Base-by-base conservation (phyloP, 441 rosid species). In the Pelargonium cotyledonis region DNA sequence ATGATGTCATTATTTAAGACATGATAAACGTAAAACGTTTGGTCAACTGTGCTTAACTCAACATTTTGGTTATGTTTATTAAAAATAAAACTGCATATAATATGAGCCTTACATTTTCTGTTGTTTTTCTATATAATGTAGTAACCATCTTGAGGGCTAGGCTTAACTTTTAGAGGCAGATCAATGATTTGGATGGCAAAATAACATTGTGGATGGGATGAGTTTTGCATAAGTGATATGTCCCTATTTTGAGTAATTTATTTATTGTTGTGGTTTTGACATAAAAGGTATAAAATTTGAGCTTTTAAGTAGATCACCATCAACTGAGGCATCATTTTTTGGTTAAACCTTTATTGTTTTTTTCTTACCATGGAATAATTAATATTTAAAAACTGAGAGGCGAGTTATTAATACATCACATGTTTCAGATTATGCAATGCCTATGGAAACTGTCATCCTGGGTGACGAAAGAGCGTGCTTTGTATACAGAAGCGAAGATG, bases 381-480 rank as follows among this genome's bases (percentile, higher is more conserved):
- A 6, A 53, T 15, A 15, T 53, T 53, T 15, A 4, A 53, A n/a
- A 53, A 53, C 21, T 53, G 38, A 31, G 29, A 8, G 53, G 19
- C 21, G 38, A 65, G 70, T 68, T 72, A 47, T 40, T 65, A 31
- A 31, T 15, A 5, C 73, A 38, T 35, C 65, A 7, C 53, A n/a
- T 67, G 46, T 70, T 43, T 70, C 86, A 90, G 97, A 84, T 78
- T 81, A 77, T 80, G 91, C 86, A 46, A 73, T 88, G 89, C 78
- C 89, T n/a, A 75, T 43, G 76, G 88, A 88, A 72, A 93, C 97
- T 8, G 69, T 86, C 73, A 78, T 90, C 70, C 85, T 80, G 72
- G 97, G 98, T 66, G 86, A 86, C 70, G 87, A 80, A 78, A 83
- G 74, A 65, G 72, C 91, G 23, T 61, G 40, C 44, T 82, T 82